Evolutionary conservation across 176 grass and related monocot species (phyloP).

Genomic region (Eremochloa ophiuroides): DNA sequence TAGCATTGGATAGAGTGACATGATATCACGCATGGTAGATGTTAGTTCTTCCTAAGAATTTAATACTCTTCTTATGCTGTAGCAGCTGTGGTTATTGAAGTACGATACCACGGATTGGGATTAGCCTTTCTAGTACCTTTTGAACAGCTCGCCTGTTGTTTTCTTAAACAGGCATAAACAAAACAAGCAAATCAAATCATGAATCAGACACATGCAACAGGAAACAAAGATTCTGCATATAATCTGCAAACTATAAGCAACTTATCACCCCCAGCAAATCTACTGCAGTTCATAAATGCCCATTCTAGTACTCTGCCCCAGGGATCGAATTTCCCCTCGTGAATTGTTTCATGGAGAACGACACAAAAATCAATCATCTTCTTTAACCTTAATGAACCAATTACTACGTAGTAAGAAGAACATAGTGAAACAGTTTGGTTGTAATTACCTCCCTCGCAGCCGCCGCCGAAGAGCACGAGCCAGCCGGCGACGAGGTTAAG

Average conservation of each 20-base stretch:
- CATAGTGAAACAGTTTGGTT: neutral
- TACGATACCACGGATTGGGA: neutral
- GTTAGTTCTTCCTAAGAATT: no score
- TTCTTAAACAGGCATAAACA: neutral
- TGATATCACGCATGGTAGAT: no score
- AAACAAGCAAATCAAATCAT: neutral
- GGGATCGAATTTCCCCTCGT: neutral
- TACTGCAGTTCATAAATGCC: neutral
- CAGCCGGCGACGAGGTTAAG: slow-evolving; percentile 81
- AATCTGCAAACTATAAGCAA: neutral
- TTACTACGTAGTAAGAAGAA: neutral
- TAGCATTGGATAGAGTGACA: neutral
- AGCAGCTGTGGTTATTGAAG: neutral
- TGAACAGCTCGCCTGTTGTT: neutral
- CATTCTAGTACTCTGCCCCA: neutral
- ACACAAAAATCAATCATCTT: neutral
- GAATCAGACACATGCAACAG: neutral
- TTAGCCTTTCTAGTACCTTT: neutral
- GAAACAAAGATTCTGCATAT: slow-evolving; percentile 2
- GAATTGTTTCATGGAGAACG: neutral
- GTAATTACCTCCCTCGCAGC: slow-evolving; percentile 77
- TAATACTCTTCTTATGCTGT: neutral
- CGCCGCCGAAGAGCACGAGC: slow-evolving; percentile 86
- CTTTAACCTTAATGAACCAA: neutral
- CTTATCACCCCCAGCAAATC: neutral